Conservation (phyloP, 805 yeast species). For the Clavispora carvajalis region DNA sequence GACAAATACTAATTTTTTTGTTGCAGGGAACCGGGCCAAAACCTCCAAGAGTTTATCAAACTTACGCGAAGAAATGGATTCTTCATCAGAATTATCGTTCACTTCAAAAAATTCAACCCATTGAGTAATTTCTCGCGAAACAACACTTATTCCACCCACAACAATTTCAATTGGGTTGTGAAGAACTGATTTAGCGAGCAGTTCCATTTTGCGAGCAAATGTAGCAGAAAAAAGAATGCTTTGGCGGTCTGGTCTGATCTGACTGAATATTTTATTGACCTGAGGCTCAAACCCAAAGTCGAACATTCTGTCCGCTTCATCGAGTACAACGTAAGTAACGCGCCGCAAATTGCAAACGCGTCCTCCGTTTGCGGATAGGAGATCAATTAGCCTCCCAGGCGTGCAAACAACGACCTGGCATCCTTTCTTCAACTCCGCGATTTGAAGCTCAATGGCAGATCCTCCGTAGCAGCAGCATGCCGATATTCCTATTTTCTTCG, state of each 20-base stretch:
- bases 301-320: conserved; percentile 95
- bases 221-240: conserved; percentile 93
- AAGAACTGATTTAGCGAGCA: conserved; percentile 62
- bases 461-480: conserved; percentile 91
- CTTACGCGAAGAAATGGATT: conserved; percentile 30
- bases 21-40: conserved; percentile 43
- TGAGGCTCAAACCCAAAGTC: conserved; percentile 98
- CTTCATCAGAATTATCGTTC: conserved; percentile 15
- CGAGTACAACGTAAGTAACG: conserved; percentile 79
- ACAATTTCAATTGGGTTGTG: conserved; percentile 65
- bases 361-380: conserved; percentile 79
- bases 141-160: conserved; percentile 76
- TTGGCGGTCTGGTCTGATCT: conserved; percentile 80
- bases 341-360: conserved; percentile 62
- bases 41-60: conserved; percentile 49
- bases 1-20: conserved; percentile 73
- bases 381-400: conserved; percentile 90
- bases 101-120: conserved; percentile 56
- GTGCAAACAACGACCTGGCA: conserved; percentile 85
- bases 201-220: conserved; percentile 75
- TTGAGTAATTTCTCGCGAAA: conserved; percentile 77
- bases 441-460: conserved; percentile 73
- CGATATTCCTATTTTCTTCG: conserved; percentile 42
- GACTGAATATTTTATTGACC: conserved; percentile 70
- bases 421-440: conserved; percentile 71